Conservation (phyloP, 257 asterid species). For the Solanum megistacrolobum region DNA sequence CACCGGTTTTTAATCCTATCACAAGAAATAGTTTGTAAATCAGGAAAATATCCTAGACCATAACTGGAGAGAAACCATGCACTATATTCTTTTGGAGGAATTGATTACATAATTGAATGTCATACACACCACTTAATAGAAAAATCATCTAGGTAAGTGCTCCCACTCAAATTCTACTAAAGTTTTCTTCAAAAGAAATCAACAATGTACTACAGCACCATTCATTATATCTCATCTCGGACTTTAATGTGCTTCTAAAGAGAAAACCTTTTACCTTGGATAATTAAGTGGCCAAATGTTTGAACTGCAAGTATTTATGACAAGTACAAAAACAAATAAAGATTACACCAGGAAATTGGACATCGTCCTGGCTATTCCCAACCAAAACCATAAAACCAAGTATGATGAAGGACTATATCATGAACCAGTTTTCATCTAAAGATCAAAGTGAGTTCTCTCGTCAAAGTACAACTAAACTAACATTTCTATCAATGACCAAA, state of each 20-base stretch:
- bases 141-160: neutral
- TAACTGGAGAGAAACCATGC: neutral
- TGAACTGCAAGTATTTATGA: neutral
- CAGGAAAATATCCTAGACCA: neutral
- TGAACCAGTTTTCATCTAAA: neutral
- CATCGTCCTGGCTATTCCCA: neutral
- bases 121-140: neutral
- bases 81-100: neutral
- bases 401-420: neutral
- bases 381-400: neutral
- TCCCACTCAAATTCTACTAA: neutral
- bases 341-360: neutral
- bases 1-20: neutral
- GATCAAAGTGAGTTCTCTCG: neutral
- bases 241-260: neutral
- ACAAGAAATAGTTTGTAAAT: neutral
- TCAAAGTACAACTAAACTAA: neutral
- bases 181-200: neutral
- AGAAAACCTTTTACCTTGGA: neutral
- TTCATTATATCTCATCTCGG: neutral
- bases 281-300: neutral
- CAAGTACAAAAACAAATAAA: neutral
- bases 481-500: neutral
- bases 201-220: neutral
- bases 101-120: neutral